phyloP scores from a whole-genome alignment of 768 basidiomycete species.

The Chlorophyllum brunneum region DNA sequence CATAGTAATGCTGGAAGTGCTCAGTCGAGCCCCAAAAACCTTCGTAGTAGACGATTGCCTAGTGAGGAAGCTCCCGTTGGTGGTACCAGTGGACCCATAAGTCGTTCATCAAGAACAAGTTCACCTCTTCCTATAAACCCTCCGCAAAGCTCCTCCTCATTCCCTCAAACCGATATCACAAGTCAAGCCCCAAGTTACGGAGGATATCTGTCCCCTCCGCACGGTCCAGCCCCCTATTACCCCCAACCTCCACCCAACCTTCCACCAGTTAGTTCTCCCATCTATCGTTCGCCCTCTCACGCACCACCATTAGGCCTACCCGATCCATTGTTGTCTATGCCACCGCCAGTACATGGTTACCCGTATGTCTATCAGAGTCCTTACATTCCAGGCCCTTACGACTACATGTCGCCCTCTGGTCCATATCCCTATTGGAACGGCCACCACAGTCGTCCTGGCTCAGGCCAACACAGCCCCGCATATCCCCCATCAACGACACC shows the following conservation, averaged over 20 bases:
- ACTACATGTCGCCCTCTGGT: constrained; percentile 21
- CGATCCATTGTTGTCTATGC: constrained; percentile 14
- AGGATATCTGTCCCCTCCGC: constrained; percentile 4
- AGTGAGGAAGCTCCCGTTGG: constrained; percentile 27
- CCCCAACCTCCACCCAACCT: constrained; percentile 10
- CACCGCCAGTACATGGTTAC: constrained; percentile 9
- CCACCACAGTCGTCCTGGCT: constrained; percentile 19
- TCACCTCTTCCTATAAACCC: constrained; percentile 1
- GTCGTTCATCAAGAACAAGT: constrained; percentile 4
- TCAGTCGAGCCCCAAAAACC: constrained; percentile 19
- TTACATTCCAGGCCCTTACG: constrained; percentile 15
- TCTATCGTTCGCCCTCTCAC: constrained; percentile 15
- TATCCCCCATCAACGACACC: constrained; percentile 18
- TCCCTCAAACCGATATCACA: constrained; percentile 2
- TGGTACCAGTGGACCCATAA: constrained; percentile 1
- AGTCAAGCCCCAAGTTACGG: neutral
- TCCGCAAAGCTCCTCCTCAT: constrained; percentile 2
- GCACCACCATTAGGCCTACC: neutral
- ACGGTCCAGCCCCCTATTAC: constrained; percentile 18
- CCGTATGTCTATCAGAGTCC: constrained; percentile 13
- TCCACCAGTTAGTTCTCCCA: constrained; percentile 2
- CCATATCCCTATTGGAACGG: constrained; percentile 37
- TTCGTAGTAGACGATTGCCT: constrained; percentile 36
- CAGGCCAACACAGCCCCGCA: constrained; percentile 22
- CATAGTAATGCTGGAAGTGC: constrained; percentile 35